Evolutionary conservation across 305 asterid genomes (phyloP).

Genomic region (Fraxinus greggii): DNA sequence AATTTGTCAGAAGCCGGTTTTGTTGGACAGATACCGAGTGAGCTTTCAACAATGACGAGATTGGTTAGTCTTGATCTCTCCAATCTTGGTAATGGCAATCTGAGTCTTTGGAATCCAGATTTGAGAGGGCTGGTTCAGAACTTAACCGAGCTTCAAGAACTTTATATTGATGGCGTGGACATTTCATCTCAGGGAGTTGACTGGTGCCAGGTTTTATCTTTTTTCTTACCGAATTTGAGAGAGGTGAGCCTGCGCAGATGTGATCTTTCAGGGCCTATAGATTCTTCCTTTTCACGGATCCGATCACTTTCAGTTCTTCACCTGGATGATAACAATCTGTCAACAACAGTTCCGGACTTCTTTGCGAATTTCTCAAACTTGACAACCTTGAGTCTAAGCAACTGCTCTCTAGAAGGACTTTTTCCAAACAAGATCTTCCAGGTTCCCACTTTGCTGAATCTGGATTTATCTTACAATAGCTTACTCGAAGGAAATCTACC

Average conservation of each 20-base stretch:
- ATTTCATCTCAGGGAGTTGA: conserved; percentile 39
- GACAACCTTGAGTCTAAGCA: conserved; percentile 39
- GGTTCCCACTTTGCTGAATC: conserved; percentile 33
- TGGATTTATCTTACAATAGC: conserved; percentile 38
- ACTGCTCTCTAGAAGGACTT: conserved; percentile 42
- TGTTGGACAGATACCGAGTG: conserved; percentile 49
- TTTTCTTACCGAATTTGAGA: conserved; percentile 43
- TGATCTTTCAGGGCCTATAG: conserved; percentile 50
- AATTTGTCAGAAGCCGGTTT: conserved; percentile 64
- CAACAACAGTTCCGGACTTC: conserved; percentile 33
- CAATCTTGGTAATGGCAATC: neutral
- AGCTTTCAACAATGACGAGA: conserved; percentile 34
- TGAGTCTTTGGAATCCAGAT: conserved; percentile 31
- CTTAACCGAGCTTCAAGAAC: conserved; percentile 39
- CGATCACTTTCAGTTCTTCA: conserved; percentile 39
- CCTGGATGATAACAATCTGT: conserved; percentile 47
- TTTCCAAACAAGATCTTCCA: conserved; percentile 49
- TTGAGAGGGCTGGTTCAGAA: conserved; percentile 44
- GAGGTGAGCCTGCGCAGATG: conserved; percentile 52
- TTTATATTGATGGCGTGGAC: conserved; percentile 56
- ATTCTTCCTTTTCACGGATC: conserved; percentile 34
- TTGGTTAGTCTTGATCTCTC: conserved; percentile 61
- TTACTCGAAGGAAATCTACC: conserved; percentile 39
- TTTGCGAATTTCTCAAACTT: conserved; percentile 41
- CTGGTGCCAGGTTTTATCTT: conserved; percentile 50